Evolutionary conservation across 192 early-diverging fungal species (phyloP).

Genomic region (Lobosporangium transversale): DNA sequence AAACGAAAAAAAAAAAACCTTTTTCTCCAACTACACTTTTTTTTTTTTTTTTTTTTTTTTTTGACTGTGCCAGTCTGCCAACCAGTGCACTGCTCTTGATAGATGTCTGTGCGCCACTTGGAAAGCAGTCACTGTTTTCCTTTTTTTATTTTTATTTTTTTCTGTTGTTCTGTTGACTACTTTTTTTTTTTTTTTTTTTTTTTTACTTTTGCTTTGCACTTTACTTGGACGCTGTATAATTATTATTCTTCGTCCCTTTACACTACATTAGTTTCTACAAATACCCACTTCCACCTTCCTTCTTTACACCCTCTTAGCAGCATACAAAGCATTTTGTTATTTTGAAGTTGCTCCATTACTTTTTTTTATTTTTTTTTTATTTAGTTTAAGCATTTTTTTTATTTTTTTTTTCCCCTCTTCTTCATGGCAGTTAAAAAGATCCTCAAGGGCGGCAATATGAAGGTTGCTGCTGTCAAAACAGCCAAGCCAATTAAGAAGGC

Average conservation of each 20-base stretch:
- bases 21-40: not conserved
- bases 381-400: no score
- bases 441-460: not conserved
- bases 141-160: slow-evolving; percentile 15
- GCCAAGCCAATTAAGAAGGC: slow-evolving; percentile 14
- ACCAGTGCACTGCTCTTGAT: not conserved
- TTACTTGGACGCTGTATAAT: not conserved
- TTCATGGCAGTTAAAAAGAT: slow-evolving; percentile 40
- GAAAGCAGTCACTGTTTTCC: slow-evolving; percentile 12
- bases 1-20: not conserved
- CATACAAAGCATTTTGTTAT: not conserved
- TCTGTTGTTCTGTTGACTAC: slow-evolving; percentile 1
- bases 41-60: slow-evolving; percentile 9
- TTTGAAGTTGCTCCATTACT: not conserved
- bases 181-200: slow-evolving; percentile 11
- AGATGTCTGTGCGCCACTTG: slow-evolving; percentile 2
- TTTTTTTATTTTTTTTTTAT: no score
- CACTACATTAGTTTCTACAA: not conserved
- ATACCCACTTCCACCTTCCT: no score
- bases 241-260: slow-evolving; percentile 6
- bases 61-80: not conserved
- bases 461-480: no score
- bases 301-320: no score
- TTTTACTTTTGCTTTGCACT: slow-evolving; percentile 9
- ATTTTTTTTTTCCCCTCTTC: no score